These are phyloP conservation scores for Pulicaria dysenterica DNA, from an alignment of 129 eudicot species.

Conservation along the genomic window DNA sequence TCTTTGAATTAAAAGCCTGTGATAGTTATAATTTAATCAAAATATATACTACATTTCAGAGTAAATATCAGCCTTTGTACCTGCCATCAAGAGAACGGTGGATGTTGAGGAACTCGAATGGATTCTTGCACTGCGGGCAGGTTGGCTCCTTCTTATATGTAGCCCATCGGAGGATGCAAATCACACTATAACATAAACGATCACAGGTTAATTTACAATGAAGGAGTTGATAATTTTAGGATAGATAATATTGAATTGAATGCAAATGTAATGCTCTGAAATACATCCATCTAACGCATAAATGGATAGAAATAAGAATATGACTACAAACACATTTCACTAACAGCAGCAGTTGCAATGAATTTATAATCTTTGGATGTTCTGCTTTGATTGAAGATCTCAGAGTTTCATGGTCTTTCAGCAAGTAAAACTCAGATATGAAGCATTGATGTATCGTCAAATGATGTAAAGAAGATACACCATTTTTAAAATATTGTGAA, in stretches of 20 bases:
- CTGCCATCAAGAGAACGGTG: constrained; percentile 91
- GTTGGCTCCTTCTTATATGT: constrained; percentile 75
- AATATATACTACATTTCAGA: neutral
- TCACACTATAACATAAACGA: constrained; percentile 48
- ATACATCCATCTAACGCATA: neutral
- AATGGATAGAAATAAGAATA: neutral
- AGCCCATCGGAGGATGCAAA: constrained; percentile 88
- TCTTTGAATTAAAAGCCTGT: neutral
- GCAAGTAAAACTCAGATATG: neutral
- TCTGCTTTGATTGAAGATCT: no score
- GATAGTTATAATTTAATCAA: neutral
- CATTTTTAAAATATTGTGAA: neutral
- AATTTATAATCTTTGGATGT: neutral
- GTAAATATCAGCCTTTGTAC: constrained; percentile 26
- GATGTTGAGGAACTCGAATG: constrained; percentile 65
- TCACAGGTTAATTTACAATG: neutral
- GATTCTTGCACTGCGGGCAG: constrained; percentile 89
- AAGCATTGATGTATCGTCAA: neutral
- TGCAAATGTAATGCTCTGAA: neutral
- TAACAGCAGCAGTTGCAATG: neutral
- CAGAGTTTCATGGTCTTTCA: neutral
- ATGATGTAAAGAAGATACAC: neutral
- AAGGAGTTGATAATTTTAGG: neutral
- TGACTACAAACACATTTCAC: neutral
- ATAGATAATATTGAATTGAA: neutral